Evolutionary conservation across 345 rosid genomes (phyloP), one percentile per base, ranked within the genome.

Genomic region (Pistacia vera): DNA sequence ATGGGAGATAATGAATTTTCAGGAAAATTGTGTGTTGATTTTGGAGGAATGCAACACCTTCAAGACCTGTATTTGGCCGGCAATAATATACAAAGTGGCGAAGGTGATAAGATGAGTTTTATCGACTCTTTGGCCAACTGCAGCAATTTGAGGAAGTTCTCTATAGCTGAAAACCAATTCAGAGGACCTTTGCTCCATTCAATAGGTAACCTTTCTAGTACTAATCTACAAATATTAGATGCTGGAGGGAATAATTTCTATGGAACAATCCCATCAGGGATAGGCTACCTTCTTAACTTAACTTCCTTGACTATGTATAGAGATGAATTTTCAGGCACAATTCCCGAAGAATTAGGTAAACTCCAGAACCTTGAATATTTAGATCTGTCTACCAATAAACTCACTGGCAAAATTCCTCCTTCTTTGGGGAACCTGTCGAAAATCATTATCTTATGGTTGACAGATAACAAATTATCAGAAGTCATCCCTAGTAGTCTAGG

Each of bases 401-500:
- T 80, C 0, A 71, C 80, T 0, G 80, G 80, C 12, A 1, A 30
- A 11, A 66, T 77, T 68, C 75, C 80, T 5, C 25, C 22, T 4
- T 38, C 77, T 35, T 1, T 81, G 11, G 80, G 83, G 41, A 76
- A 80, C 61, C 18, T 80, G 36, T 68, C 75, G 0, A 4, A 3
- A 11, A 35, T 82, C 18, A 52, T 1, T 4, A 2, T 3, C 10
- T 67, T 82, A 7, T 10, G 57, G 5, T 77, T 82, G 17, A 0
- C 10, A 0, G 22, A 46, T 2, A 84, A 82, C 54, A 48, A 59
- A 5, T 30, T 82, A 0, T 58, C 71, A 13, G 86, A 85, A 22
- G 56, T 4, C 1, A 77, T 86, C 5, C 85, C 86, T 68, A 33
- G 58, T 2, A 76, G 69, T 52, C 56, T 82, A 0, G 80, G 83